Evolutionary conservation across 257 asterid genomes (phyloP).

Genomic region (Capsicum pubescens): DNA sequence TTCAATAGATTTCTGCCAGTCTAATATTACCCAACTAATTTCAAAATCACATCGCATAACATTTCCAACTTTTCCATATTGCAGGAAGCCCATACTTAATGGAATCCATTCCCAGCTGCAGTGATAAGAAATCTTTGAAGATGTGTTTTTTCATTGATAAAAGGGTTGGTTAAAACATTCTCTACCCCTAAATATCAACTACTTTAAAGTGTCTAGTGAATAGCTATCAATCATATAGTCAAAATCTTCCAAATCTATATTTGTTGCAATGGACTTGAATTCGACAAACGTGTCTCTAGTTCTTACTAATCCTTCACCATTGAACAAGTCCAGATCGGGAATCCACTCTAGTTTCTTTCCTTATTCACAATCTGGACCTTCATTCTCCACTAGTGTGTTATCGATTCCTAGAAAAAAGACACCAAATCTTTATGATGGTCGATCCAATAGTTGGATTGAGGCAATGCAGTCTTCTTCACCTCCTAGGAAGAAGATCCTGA

Average conservation of each 20-base stretch:
- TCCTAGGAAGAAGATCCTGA: constrained; percentile 66
- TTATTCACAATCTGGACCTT: constrained; percentile 57
- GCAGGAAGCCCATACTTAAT: constrained; percentile 55
- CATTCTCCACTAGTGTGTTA: constrained; percentile 48
- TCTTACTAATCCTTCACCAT: constrained; percentile 67
- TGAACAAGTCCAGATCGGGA: constrained; percentile 71
- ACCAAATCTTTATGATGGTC: constrained; percentile 78
- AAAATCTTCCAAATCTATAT: background rate
- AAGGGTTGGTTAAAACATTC: constrained; percentile 59
- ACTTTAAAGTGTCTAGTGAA: background rate
- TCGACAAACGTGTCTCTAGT: constrained; percentile 67
- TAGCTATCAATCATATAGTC: constrained; percentile 1
- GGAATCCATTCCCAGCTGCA: constrained; percentile 67
- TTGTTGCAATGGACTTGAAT: constrained; percentile 64
- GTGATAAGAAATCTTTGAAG: constrained; percentile 66
- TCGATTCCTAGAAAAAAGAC: constrained; percentile 65
- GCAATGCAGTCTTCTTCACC: constrained; percentile 95
- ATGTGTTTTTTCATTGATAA: constrained; percentile 85
- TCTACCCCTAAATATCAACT: background rate
- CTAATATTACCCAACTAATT: background rate
- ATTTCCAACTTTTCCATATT: constrained; percentile 41
- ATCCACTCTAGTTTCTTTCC: constrained; percentile 58
- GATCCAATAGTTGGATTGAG: constrained; percentile 86
- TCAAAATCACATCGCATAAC: background rate
- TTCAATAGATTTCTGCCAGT: background rate